Evolutionary conservation across 345 rosid species (phyloP).

Genomic region (Acer campestre): DNA sequence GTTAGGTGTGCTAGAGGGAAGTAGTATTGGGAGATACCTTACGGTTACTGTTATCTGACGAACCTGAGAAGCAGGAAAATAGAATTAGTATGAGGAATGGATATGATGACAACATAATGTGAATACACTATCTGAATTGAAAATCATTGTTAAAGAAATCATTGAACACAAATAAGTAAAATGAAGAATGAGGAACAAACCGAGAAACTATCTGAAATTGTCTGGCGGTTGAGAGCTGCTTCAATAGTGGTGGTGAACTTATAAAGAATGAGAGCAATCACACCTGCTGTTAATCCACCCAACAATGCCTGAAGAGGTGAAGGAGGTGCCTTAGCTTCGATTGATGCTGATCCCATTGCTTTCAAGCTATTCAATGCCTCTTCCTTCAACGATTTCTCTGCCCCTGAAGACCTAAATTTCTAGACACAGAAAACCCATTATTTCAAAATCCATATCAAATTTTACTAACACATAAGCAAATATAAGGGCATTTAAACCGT

Average conservation of each 20-base stretch:
- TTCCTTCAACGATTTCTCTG: constrained; percentile 68
- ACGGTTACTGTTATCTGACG: constrained; percentile 83
- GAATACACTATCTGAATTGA: not conserved
- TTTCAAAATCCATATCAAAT: constrained; percentile 8
- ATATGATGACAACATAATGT: not conserved
- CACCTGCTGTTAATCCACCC: constrained; percentile 76
- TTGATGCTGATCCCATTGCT: constrained; percentile 54
- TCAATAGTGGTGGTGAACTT: constrained; percentile 82
- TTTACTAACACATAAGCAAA: not conserved
- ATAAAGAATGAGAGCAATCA: constrained; percentile 82
- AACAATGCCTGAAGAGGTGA: constrained; percentile 78
- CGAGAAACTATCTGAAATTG: constrained; percentile 70
- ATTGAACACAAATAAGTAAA: not conserved
- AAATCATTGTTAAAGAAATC: not conserved
- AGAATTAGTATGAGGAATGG: constrained; percentile 19
- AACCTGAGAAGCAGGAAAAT: constrained; percentile 54
- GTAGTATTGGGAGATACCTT: constrained; percentile 46
- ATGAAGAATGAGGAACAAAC: constrained; percentile 37
- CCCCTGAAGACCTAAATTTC: constrained; percentile 78
- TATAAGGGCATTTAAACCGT: not conserved
- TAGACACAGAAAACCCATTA: constrained; percentile 26
- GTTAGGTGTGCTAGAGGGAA: not conserved
- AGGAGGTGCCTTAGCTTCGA: constrained; percentile 57
- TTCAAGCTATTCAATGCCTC: constrained; percentile 79
- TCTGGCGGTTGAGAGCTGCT: constrained; percentile 74